Percentiles rank a stretch among this genome's conserved stretches.
Conservation (phyloP, 768 basidiomycete species). For the Mycena leptocephala region DNA sequence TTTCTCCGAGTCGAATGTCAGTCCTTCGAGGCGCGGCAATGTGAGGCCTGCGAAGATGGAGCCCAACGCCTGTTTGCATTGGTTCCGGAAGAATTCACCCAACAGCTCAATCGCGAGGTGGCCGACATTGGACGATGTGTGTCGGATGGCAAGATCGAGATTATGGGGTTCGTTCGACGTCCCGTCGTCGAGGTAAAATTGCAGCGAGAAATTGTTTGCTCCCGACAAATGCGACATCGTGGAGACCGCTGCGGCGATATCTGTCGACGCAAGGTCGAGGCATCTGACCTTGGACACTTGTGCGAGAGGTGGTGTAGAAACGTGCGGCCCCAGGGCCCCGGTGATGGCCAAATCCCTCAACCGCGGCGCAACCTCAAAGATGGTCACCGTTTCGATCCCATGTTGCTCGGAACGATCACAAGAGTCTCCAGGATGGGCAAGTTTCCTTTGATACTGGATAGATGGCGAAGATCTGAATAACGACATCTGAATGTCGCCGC, state of each 20-base stretch:
- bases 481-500: not conserved
- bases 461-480: not conserved
- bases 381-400: not conserved
- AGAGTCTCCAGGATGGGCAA: conserved; percentile 2
- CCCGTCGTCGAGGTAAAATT: conserved; percentile 13
- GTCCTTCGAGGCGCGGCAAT: not conserved
- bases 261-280: not conserved
- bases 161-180: not conserved
- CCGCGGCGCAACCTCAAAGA: not conserved
- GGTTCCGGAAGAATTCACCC: not conserved
- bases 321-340: not conserved
- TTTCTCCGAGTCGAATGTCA: not conserved
- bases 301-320: not conserved
- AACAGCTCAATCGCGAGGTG: not conserved
- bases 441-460: not conserved
- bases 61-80: conserved; percentile 7
- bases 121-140: not conserved
- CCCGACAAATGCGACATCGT: not conserved
- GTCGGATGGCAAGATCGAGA: not conserved
- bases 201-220: not conserved
- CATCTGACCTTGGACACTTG: not conserved
- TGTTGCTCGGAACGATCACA: not conserved
- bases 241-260: not conserved
- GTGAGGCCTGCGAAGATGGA: not conserved
- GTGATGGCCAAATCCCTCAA: not conserved